Percentiles rank a stretch among this genome's conserved stretches.
Evolutionary conservation across 768 basidiomycete genomes (phyloP).

Genomic region (Stropharia rugosoannulata): DNA sequence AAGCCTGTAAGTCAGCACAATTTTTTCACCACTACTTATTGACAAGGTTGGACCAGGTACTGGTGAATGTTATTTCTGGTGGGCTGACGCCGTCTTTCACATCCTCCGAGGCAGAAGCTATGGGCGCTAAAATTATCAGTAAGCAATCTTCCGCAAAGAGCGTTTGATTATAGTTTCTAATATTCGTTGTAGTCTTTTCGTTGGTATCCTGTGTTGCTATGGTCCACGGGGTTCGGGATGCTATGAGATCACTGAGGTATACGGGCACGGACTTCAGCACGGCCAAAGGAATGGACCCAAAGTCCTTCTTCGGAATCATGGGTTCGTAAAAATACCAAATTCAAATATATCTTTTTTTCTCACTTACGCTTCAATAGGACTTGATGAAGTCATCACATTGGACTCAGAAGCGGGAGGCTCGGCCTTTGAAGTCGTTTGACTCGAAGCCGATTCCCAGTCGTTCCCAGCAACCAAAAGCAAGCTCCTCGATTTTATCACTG

Average conservation of each 20-base stretch:
- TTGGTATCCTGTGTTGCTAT: conserved; percentile 76
- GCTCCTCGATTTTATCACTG: too few species aligned
- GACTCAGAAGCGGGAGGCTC: conserved; percentile 6
- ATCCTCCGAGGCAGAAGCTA: conserved; percentile 60
- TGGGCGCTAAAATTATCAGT: conserved; percentile 81
- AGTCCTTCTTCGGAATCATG: conserved; percentile 77
- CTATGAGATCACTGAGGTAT: conserved; percentile 72
- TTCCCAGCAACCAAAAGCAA: too few species aligned
- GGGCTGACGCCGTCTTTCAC: conserved; percentile 80
- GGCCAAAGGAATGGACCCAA: conserved; percentile 73
- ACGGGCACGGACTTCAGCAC: conserved; percentile 70
- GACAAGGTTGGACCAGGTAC: conserved; percentile 34
- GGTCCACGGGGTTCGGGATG: conserved; percentile 70
- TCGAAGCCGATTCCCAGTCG: background rate
- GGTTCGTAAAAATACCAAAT: conserved; percentile 35
- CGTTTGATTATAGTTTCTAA: background rate
- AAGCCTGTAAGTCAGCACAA: conserved; percentile 48
- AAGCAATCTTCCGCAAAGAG: conserved; percentile 19
- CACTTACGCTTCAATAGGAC: background rate
- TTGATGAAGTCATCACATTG: conserved; percentile 5
- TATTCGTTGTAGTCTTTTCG: conserved; percentile 57
- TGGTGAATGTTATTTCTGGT: conserved; percentile 79
- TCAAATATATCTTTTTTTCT: background rate
- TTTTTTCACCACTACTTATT: background rate
- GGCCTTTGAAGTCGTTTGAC: conserved; percentile 3